Evolutionary conservation across 148 eudicot species (phyloP).

Genomic region (Pharnaceum exiguum): DNA sequence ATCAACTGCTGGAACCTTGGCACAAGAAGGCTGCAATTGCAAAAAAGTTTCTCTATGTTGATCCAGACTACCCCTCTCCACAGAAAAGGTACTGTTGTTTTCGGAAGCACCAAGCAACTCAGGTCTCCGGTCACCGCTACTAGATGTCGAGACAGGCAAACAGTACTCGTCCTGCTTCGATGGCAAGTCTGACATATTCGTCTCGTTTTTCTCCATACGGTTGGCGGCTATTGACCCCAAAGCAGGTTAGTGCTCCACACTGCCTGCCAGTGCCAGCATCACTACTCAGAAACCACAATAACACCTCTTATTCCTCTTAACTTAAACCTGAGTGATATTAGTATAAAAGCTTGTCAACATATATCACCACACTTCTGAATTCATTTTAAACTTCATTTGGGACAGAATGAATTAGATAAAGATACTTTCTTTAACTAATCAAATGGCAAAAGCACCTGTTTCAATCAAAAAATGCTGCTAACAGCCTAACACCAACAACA

Average conservation of each 20-base stretch:
- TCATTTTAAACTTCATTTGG: no score
- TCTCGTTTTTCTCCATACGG: constrained; percentile 16
- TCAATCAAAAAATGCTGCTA: no score
- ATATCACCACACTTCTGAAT: no score
- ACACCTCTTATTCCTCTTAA: background rate
- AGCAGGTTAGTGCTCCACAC: constrained; percentile 2
- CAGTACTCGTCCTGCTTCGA: constrained; percentile 27
- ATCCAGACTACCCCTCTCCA: constrained; percentile 15
- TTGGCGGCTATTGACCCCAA: constrained; percentile 14
- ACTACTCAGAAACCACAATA: no score
- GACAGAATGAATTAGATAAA: no score
- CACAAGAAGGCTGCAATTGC: constrained; percentile 15
- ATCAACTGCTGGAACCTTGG: constrained; percentile 10
- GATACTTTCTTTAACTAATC: no score
- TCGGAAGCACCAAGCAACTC: constrained; percentile 17
- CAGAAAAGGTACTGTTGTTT: background rate
- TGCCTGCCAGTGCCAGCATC: no score
- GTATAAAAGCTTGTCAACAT: no score
- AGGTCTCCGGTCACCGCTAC: constrained; percentile 13
- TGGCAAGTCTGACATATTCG: constrained; percentile 25
- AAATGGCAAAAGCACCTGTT: no score
- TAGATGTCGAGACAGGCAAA: constrained; percentile 15
- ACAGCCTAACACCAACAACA: no score
- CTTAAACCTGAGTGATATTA: background rate
- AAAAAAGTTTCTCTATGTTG: constrained; percentile 12